These are phyloP conservation scores for Boletus rufocinnamomeus DNA, from an alignment of 768 basidiomycete species.

Conservation along the genomic window DNA sequence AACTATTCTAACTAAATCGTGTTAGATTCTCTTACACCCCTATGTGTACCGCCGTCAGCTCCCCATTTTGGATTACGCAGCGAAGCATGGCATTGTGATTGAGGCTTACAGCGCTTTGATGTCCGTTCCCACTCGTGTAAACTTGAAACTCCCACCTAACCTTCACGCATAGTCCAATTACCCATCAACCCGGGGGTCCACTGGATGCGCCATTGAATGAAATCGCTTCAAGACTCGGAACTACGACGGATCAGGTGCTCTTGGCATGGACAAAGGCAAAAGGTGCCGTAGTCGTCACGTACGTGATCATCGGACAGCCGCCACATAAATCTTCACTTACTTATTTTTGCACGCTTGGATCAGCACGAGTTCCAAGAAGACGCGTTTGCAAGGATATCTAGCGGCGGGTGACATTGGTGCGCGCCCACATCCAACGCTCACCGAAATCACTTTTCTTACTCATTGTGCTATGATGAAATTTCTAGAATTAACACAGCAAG, in stretches of 20 bases:
- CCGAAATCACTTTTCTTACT: neutral
- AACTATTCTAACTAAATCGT: neutral
- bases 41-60: slow-evolving; percentile 61
- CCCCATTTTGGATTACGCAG: slow-evolving; percentile 58
- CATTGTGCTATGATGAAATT: neutral
- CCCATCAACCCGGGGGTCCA: slow-evolving; percentile 58
- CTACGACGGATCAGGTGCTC: slow-evolving; percentile 64
- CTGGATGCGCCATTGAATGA: slow-evolving; percentile 58
- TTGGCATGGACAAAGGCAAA: slow-evolving; percentile 74
- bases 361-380: slow-evolving; percentile 67
- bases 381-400: slow-evolving; percentile 67
- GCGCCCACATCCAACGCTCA: neutral
- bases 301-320: slow-evolving; percentile 9
- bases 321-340: neutral
- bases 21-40: slow-evolving; percentile 69
- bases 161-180: slow-evolving; percentile 52
- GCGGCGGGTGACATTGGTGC: slow-evolving; percentile 63
- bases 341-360: neutral
- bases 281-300: slow-evolving; percentile 67
- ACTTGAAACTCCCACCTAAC: neutral
- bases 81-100: slow-evolving; percentile 58
- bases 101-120: slow-evolving; percentile 73
- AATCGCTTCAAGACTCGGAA: slow-evolving; percentile 53
- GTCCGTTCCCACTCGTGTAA: slow-evolving; percentile 37
- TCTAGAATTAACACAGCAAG: slow-evolving; percentile 50